Evolutionary conservation across 192 early-diverging fungal genomes (phyloP).

Genomic region (Coemansia asiatica): DNA sequence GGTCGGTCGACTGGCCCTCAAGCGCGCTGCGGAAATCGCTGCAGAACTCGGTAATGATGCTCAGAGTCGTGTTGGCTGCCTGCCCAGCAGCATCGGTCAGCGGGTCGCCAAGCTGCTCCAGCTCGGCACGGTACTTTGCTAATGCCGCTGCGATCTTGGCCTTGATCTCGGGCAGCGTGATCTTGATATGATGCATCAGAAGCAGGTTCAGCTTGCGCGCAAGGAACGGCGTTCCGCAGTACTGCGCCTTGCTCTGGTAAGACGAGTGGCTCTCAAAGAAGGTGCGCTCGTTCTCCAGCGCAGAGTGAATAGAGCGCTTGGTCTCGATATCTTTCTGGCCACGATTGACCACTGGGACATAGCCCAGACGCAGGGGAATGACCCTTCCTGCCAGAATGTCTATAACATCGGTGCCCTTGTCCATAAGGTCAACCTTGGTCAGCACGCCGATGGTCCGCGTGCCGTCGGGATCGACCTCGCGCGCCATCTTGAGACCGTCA

Average conservation of each 20-base stretch:
- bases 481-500: constrained; percentile 96
- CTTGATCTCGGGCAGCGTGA: constrained; percentile 98
- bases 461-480: constrained; percentile 99
- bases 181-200: constrained; percentile 98
- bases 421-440: constrained; percentile 99
- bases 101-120: constrained; percentile 88
- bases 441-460: constrained; percentile 98
- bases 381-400: constrained; percentile 97
- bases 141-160: constrained; percentile 88
- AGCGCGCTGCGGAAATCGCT: constrained; percentile 95
- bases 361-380: constrained; percentile 95
- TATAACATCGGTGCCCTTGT: constrained; percentile 98
- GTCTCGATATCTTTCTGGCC: constrained; percentile 96
- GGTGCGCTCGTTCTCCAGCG: constrained; percentile 83
- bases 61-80: constrained; percentile 87
- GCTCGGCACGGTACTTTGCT: constrained; percentile 82
- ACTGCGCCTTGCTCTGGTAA: constrained; percentile 95
- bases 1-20: constrained; percentile 93
- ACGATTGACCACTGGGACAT: constrained; percentile 99
- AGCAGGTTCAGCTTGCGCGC: constrained; percentile 98
- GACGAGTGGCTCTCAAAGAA: constrained; percentile 97
- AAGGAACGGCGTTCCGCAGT: constrained; percentile 98
- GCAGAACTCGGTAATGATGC: constrained; percentile 98
- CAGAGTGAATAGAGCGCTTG: constrained; percentile 84
- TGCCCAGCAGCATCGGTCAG: constrained; percentile 73